A percentile compares a stretch with the other conserved stretches of the same genome.
Conservation (phyloP, 352 stramenopile genomes). For the Globisporangium apiculatum region DNA sequence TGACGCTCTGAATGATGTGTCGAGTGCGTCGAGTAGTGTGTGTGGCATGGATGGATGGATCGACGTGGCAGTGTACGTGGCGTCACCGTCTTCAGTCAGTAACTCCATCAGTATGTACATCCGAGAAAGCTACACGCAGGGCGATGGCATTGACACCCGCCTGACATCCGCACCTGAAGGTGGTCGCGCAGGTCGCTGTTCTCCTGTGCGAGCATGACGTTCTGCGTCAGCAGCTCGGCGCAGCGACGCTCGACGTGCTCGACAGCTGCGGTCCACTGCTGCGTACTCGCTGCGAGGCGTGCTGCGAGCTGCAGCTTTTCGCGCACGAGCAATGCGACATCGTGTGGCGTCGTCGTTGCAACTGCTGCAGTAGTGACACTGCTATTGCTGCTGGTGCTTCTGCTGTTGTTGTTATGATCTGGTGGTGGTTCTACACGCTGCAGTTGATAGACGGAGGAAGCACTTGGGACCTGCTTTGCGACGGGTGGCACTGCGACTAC, state of each 20-base stretch:
- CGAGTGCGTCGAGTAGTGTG: too few relatives aligned
- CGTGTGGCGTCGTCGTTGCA: neutral
- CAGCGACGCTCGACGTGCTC: constrained; percentile 55
- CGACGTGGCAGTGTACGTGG: too few relatives aligned
- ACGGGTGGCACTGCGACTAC: neutral
- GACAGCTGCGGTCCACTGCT: constrained; percentile 31
- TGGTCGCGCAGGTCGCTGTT: constrained; percentile 38
- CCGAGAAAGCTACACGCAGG: too few relatives aligned
- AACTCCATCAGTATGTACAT: too few relatives aligned
- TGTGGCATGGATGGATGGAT: too few relatives aligned
- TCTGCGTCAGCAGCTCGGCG: constrained; percentile 57
- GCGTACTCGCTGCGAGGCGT: constrained; percentile 24
- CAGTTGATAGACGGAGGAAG: too few relatives aligned
- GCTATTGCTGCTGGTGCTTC: neutral
- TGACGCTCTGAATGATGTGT: too few relatives aligned
- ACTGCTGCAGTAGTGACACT: neutral
- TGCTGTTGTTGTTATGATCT: too few relatives aligned
- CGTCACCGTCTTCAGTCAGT: too few relatives aligned
- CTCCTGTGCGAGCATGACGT: constrained; percentile 64
- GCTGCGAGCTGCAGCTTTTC: constrained; percentile 32
- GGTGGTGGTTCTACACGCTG: too few relatives aligned
- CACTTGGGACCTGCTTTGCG: too few relatives aligned
- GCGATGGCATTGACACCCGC: too few relatives aligned
- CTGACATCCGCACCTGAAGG: constrained; percentile 5
- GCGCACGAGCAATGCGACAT: constrained; percentile 4